Conservation (phyloP, 1,284 basidiomycete genomes). For the Trichosporon asahii region DNA sequence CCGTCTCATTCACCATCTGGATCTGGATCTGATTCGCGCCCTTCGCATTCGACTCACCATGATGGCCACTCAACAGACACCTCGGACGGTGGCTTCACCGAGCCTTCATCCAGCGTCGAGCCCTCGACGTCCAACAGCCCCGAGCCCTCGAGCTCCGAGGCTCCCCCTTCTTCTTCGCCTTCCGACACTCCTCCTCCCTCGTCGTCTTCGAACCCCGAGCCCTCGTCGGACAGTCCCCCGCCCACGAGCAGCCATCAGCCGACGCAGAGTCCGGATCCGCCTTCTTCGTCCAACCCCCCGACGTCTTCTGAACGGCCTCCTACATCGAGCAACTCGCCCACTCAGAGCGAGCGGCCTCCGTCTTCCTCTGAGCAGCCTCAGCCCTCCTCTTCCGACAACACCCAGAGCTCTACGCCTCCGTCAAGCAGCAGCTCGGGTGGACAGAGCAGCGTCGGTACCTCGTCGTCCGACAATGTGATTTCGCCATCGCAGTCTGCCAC, state of each 20-base stretch:
- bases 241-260: background rate
- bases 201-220: background rate
- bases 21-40: background rate
- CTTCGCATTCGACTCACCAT: background rate
- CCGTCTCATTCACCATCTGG: background rate
- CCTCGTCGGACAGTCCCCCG: background rate
- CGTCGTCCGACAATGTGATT: background rate
- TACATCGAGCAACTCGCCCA: background rate
- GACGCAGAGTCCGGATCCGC: background rate
- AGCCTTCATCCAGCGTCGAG: background rate
- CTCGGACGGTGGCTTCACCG: background rate
- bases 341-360: background rate
- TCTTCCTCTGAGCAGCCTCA: background rate
- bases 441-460: background rate
- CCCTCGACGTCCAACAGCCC: background rate
- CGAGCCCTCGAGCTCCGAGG: conserved; percentile 1
- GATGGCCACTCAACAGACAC: background rate
- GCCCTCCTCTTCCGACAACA: background rate
- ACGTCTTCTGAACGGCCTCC: background rate
- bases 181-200: background rate
- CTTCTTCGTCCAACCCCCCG: background rate
- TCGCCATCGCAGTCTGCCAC: background rate
- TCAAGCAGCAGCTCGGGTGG: background rate
- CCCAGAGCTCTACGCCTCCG: background rate
- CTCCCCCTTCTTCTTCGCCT: background rate